These are phyloP conservation scores for Neurospora sp. DNA, from an alignment of 495 filamentous ascomycete species.

Conservation along the genomic window DNA sequence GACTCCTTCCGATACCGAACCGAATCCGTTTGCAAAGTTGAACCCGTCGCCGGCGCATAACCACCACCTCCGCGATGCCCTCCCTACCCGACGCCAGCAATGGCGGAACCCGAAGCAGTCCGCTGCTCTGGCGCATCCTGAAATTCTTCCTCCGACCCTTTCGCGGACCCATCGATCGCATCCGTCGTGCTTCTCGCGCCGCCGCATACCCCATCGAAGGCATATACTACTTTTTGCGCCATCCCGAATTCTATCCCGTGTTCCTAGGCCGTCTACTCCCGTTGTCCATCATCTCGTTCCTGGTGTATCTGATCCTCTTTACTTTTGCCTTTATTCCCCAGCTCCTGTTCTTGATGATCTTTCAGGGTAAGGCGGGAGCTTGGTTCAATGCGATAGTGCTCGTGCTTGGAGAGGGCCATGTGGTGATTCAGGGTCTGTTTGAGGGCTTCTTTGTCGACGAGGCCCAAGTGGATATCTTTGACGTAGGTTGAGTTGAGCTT, in stretches of 20 bases:
- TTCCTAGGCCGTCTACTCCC: constrained; percentile 60
- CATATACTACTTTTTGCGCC: constrained; percentile 63
- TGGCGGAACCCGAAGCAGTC: not conserved
- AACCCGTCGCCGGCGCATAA: not conserved
- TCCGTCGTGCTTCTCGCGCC: constrained; percentile 20
- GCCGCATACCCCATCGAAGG: constrained; percentile 43
- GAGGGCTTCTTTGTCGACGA: constrained; percentile 76
- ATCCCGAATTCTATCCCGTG: constrained; percentile 55
- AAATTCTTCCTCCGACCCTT: not conserved
- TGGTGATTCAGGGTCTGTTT: constrained; percentile 66
- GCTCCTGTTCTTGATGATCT: constrained; percentile 65
- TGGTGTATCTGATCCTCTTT: constrained; percentile 68
- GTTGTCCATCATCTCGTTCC: constrained; percentile 58
- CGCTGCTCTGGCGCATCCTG: not conserved
- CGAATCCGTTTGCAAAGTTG: not conserved
- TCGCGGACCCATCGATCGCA: constrained; percentile 16
- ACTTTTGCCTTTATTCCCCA: constrained; percentile 83
- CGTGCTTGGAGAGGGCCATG: constrained; percentile 70
- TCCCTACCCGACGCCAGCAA: not conserved
- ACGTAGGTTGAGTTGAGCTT: constrained; percentile 47
- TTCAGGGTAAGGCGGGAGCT: constrained; percentile 67
- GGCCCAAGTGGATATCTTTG: constrained; percentile 82
- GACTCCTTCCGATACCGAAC: not conserved
- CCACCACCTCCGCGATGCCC: not conserved
- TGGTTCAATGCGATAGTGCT: constrained; percentile 66